A percentile compares a stretch with the other conserved stretches of the same genome.
phyloP scores from a whole-genome alignment of 1,284 basidiomycete species.

The Moesziomyces globuligerus region DNA sequence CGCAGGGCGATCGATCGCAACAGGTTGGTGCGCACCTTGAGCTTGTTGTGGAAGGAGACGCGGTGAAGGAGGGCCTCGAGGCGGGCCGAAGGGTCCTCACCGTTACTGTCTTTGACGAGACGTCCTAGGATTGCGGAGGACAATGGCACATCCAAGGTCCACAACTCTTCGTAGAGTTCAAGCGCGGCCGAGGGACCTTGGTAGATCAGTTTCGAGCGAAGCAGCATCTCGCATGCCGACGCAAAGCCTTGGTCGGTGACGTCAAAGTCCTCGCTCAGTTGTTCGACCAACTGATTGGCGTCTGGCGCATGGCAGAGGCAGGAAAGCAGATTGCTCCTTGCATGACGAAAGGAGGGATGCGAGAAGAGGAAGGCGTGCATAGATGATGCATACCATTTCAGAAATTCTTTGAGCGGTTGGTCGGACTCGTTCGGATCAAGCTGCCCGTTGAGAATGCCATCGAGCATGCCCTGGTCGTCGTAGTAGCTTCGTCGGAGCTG shows the following conservation, averaged over 20 bases:
- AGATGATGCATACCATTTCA: conserved; percentile 27
- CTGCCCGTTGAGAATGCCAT: conserved; percentile 1
- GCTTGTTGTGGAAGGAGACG: no score
- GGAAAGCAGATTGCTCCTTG: conserved; percentile 14
- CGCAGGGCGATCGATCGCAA: conserved; percentile 11
- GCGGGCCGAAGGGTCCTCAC: conserved; percentile 11
- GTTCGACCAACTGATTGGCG: conserved; percentile 7
- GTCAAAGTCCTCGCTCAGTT: conserved; percentile 11
- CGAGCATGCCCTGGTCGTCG: conserved; percentile 12
- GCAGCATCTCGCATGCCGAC: conserved; percentile 14
- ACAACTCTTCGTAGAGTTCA: conserved; percentile 31
- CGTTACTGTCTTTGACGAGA: conserved; percentile 5
- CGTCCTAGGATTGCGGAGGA: conserved; percentile 1
- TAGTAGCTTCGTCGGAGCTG: conserved; percentile 8
- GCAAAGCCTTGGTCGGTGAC: conserved; percentile 16
- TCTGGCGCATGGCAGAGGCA: conserved; percentile 20
- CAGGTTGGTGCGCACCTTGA: background rate
- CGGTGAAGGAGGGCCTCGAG: conserved; percentile 24
- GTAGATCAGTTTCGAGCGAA: conserved; percentile 18
- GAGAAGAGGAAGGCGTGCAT: conserved; percentile 33
- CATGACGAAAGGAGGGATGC: conserved; percentile 11
- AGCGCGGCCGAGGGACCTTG: conserved; percentile 14
- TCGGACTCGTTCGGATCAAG: conserved; percentile 1
- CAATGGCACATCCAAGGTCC: conserved; percentile 31
- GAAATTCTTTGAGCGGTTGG: conserved; percentile 13